phyloP scores from a whole-genome alignment of 2,329 filamentous ascomycete genomes.

The Plenodomus tracheiphilus region DNA sequence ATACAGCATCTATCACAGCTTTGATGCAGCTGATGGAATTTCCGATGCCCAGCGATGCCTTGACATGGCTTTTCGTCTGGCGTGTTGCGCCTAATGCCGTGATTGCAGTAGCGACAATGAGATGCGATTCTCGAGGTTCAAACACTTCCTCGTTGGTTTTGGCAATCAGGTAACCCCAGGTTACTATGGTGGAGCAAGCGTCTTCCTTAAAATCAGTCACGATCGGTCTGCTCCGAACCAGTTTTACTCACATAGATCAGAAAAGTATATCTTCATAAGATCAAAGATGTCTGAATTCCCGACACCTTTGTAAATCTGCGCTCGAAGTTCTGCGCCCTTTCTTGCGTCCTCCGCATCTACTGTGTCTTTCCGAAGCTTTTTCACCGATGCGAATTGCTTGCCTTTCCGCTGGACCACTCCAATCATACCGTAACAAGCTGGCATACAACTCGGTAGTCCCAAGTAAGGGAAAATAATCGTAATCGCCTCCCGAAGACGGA shows the following conservation, averaged over 20 bases:
- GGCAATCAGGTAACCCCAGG: not conserved
- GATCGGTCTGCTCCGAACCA: too few species aligned
- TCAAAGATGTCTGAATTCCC: not conserved
- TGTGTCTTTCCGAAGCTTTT: not conserved
- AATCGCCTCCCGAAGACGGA: not conserved
- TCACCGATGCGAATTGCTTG: not conserved
- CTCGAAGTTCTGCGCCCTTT: not conserved
- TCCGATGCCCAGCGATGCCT: not conserved
- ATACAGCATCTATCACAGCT: not conserved
- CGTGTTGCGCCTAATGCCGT: not conserved
- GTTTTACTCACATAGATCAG: not conserved
- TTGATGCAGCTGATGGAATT: not conserved
- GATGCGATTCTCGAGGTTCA: not conserved
- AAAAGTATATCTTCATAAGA: not conserved
- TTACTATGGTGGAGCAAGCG: not conserved
- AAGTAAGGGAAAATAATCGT: not conserved
- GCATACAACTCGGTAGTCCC: not conserved
- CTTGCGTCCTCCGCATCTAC: not conserved
- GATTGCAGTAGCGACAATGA: not conserved
- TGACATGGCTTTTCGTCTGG: not conserved
- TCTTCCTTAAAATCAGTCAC: not conserved
- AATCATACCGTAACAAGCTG: not conserved
- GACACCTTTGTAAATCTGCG: not conserved
- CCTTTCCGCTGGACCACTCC: not conserved
- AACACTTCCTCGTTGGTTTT: not conserved